A percentile compares a stretch with the other conserved stretches of the same genome.
Conservation (phyloP, 2,329 filamentous ascomycete species). For the Neofusicoccum sp. region DNA sequence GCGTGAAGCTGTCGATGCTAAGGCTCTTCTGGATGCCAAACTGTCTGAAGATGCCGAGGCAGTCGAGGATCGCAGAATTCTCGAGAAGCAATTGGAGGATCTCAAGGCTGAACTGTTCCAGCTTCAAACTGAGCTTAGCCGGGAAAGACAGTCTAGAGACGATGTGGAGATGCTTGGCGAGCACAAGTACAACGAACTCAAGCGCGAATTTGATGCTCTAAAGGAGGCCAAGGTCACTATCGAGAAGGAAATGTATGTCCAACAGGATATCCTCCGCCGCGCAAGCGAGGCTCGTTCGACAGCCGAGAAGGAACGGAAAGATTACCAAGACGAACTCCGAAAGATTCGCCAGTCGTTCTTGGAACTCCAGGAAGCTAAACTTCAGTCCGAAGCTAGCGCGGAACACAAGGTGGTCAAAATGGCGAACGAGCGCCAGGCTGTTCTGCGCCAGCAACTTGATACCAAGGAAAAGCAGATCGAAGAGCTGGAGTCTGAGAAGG, state of each 20-base stretch:
- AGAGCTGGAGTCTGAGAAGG: slow-evolving; percentile 78
- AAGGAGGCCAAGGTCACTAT: slow-evolving; percentile 97
- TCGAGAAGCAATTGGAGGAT: slow-evolving; percentile 85
- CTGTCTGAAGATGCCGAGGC: slow-evolving; percentile 89
- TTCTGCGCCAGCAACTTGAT: slow-evolving; percentile 77
- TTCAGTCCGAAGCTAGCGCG: slow-evolving; percentile 78
- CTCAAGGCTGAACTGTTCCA: slow-evolving; percentile 85
- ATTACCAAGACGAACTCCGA: slow-evolving; percentile 83
- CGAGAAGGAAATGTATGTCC: slow-evolving; percentile 95
- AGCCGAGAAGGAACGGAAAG: slow-evolving; percentile 85
- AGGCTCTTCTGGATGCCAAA: slow-evolving; percentile 80
- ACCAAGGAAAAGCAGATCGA: slow-evolving; percentile 74
- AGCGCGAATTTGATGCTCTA: slow-evolving; percentile 81
- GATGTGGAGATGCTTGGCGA: slow-evolving; percentile 90
- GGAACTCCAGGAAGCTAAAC: slow-evolving; percentile 80
- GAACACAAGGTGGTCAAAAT: slow-evolving; percentile 78
- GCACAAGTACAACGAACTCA: slow-evolving; percentile 80
- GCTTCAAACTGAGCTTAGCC: slow-evolving; percentile 83
- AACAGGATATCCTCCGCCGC: slow-evolving; percentile 86
- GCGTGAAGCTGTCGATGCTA: slow-evolving; percentile 86
- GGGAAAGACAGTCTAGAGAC: slow-evolving; percentile 89
- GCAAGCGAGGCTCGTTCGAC: slow-evolving; percentile 78
- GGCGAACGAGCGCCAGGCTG: slow-evolving; percentile 78
- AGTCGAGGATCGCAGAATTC: slow-evolving; percentile 73
- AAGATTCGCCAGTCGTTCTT: slow-evolving; percentile 81